Percentiles rank a stretch among this genome's conserved stretches.
These are phyloP conservation scores for Candida montana DNA, from an alignment of 805 yeast species.

Conservation along the genomic window DNA sequence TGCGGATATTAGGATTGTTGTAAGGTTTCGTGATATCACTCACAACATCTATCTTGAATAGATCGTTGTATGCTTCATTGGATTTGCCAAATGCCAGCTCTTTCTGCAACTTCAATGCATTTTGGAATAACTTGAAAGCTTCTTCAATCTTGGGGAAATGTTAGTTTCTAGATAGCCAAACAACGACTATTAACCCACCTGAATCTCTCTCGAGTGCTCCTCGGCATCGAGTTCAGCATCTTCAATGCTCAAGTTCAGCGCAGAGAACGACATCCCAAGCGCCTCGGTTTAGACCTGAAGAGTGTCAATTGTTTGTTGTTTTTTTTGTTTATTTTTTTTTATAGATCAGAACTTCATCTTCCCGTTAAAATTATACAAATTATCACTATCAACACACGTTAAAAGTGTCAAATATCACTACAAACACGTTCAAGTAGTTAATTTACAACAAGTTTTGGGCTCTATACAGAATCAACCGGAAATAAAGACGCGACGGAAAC, in stretches of 20 bases:
- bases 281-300: too few relatives aligned
- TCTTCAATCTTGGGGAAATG: conserved; percentile 69
- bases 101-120: conserved; percentile 62
- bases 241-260: conserved; percentile 74
- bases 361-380: too few relatives aligned
- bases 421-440: too few relatives aligned
- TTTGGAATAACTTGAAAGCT: conserved; percentile 70
- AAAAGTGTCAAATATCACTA: too few relatives aligned
- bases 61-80: conserved; percentile 45
- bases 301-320: conserved; percentile 21
- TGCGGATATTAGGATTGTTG: conserved; percentile 63
- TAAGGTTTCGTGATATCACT: conserved; percentile 35
- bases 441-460: too few relatives aligned
- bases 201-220: conserved; percentile 87
- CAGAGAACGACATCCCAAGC: conserved; percentile 70
- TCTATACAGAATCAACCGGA: conserved; percentile 8
- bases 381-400: too few relatives aligned
- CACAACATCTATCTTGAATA: conserved; percentile 68
- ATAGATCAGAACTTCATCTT: too few relatives aligned
- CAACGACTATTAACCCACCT: too few relatives aligned
- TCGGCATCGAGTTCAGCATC: conserved; percentile 66
- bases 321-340: neutral
- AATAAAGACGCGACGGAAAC: conserved; percentile 42
- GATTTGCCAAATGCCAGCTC: conserved; percentile 44
- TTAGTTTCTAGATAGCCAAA: too few relatives aligned